Evolutionary conservation across 2,329 filamentous ascomycete species (phyloP), one percentile per base, ranked within the genome.

Genomic region (Apiospora hydei): DNA sequence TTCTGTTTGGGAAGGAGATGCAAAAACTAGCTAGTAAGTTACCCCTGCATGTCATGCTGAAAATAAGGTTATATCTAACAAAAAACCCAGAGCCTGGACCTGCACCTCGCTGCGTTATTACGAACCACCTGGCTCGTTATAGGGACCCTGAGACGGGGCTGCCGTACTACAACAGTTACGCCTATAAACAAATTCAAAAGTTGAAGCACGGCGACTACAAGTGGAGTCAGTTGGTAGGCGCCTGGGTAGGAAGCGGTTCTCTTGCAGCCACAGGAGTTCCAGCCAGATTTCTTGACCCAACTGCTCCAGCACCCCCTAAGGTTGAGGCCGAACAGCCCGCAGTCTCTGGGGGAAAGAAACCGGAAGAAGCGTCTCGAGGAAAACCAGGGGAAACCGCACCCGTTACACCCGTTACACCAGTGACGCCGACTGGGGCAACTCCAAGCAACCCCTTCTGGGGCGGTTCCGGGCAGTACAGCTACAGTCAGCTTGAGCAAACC

Each of bases 91-190:
- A 89, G 78, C 88, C 87, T 24, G 79, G 86, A 3, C 84, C 87
- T 18, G 79, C 82, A 0, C 84, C 88, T 21, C 85, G 92, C 44
- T 99, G 96, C 81, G 92, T 91, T 68, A 95, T 98, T 79, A 98
- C 94, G 0, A 93, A 92, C 77, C 89, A 92, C 70, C 90, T 92
- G 5, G 96, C 96, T 16, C 90, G 90, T 71, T 98, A 97, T 82
- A 89, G 91, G 34, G 96, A 99, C 81, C 94, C 95, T 0, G 88
- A 89, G 76, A 98, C 96, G 0, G 93, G 94, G 0, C 87, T 98
- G 21, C 90, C 92, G 0, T 99, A 96, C 82, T 88, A 90, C 74
- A 96, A 96, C 80, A 85, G 90, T 61, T 89, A 92, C 74, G 95
- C 95, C 0, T 98, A 95, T 83, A 90, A 90, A 77, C 91, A 97